A percentile compares a stretch with the other conserved stretches of the same genome.
Conservation (phyloP, 2,329 filamentous ascomycete genomes). For the Alternaria ethzedia region DNA sequence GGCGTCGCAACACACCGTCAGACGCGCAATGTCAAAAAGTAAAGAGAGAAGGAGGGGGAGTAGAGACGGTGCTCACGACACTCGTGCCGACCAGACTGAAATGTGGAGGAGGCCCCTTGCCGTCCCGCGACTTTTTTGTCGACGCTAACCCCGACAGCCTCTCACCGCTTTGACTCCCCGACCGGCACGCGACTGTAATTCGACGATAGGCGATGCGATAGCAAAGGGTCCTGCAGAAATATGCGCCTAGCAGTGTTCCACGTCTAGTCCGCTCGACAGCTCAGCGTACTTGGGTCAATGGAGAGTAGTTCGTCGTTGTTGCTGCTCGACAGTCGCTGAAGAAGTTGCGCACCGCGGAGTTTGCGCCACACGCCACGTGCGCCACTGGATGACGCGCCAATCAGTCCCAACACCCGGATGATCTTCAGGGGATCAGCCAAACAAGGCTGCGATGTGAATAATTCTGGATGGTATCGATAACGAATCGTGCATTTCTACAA, state of each 20-base stretch:
- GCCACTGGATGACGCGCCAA: constrained; percentile 11
- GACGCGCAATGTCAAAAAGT: not conserved
- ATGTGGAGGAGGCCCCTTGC: constrained; percentile 19
- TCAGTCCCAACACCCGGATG: constrained; percentile 1
- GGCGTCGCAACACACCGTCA: constrained; percentile 13
- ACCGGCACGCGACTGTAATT: not conserved
- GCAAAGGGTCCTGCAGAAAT: constrained; percentile 7
- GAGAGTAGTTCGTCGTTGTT: not conserved
- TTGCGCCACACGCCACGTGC: not conserved
- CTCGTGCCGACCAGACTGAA: constrained; percentile 1
- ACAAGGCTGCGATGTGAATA: no score
- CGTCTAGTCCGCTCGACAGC: not conserved
- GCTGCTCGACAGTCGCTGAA: not conserved
- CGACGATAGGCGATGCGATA: not conserved
- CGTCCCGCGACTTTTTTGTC: constrained; percentile 26
- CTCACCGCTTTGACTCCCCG: constrained; percentile 21
- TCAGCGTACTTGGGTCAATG: not conserved
- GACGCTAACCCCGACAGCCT: constrained; percentile 16
- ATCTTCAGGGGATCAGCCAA: constrained; percentile 15
- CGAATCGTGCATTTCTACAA: not conserved
- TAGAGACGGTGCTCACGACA: constrained; percentile 6
- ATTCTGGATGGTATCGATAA: not conserved
- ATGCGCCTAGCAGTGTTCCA: constrained; percentile 16
- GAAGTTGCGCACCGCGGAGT: not conserved
- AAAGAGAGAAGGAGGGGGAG: not conserved